Percentiles rank a stretch among this genome's conserved stretches.
These are phyloP conservation scores for Candida broadrunensis DNA, from an alignment of 805 yeast genomes.

Conservation along the genomic window DNA sequence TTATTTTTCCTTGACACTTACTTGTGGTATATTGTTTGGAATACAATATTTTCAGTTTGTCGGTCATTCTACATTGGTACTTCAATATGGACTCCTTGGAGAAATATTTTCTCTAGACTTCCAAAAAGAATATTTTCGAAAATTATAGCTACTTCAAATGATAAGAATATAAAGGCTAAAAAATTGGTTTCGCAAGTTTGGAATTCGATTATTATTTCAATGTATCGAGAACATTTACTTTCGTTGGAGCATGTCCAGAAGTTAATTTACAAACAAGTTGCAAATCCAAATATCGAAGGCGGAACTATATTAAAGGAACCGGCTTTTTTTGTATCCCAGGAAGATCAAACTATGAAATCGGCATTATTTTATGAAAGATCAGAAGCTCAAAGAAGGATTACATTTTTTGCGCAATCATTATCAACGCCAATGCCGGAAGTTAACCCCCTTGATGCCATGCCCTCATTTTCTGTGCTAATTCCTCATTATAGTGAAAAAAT, in stretches of 20 bases:
- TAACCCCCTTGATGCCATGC: slow-evolving; percentile 64
- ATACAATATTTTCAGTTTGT: slow-evolving; percentile 67
- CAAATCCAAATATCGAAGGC: slow-evolving; percentile 31
- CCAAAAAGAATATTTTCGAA: slow-evolving; percentile 77
- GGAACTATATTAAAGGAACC: slow-evolving; percentile 62
- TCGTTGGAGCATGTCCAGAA: slow-evolving; percentile 71
- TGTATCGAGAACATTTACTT: slow-evolving; percentile 77
- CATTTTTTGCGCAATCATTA: slow-evolving; percentile 86
- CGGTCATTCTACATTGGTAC: slow-evolving; percentile 73
- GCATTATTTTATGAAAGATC: slow-evolving; percentile 58
- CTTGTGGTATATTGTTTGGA: slow-evolving; percentile 82
- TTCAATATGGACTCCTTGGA: slow-evolving; percentile 88
- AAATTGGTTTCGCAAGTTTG: slow-evolving; percentile 66
- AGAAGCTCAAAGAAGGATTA: slow-evolving; percentile 79
- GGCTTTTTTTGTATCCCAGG: slow-evolving; percentile 75
- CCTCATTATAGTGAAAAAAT: slow-evolving; percentile 98
- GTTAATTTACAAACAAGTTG: slow-evolving; percentile 55
- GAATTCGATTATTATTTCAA: slow-evolving; percentile 80
- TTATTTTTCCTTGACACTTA: slow-evolving; percentile 79
- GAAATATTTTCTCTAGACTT: slow-evolving; percentile 69
- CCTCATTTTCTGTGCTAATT: slow-evolving; percentile 81
- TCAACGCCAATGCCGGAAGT: slow-evolving; percentile 84
- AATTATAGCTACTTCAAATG: slow-evolving; percentile 46
- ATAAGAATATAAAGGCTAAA: slow-evolving; percentile 44
- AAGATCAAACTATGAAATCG: slow-evolving; percentile 64